Evolutionary conservation across 345 rosid species (phyloP), one percentile per base, ranked within the genome.

Genomic region (Lagerstroemia speciosa): DNA sequence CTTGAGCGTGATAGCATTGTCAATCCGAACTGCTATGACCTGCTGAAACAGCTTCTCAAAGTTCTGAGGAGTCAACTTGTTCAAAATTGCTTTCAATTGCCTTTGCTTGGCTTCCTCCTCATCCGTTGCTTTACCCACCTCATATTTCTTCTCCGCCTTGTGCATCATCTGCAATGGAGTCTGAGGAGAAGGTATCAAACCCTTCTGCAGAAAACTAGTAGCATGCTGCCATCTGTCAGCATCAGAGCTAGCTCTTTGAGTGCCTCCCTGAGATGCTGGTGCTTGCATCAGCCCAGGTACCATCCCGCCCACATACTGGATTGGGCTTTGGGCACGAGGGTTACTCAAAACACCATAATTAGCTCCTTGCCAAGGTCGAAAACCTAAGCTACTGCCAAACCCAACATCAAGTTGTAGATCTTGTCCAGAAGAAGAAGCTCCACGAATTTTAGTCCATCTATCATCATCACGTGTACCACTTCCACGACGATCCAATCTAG

Each of bases 11-110:
- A 10, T 76, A 31, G 80, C 82, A 72, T 82, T 95, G 80, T 95
- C 97, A 48, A 95, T 92, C 69, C 87, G 89, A 40, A 95, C 98
- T 30, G 66, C 87, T 78, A 86, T 85, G 15, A 92, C 99, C 80
- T 92, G 91, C 83, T 90, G 90, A 79, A 95, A 90, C 69, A 95
- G 85, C 74, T 87, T 92, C n/a, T 86, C 94, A 65, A 92, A 95
- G 80, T 95, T 95, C 75, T 95, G 98, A 7, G 99, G 99, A 45
- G 98, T 95, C 73, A 95, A 72, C 79, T 95, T 95, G 85, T 95
- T 95, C 79, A 95, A 77, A 75, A 95, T 92, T 65, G 83, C 91
- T 76, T 92, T 95, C 80, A 95, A 68, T 71, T 75, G 92, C 80
- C 99, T 85, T 72, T 95, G 98, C 75, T 95, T 95, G 24, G 91